These are phyloP conservation scores for Patellifolia procumbens DNA, from an alignment of 179 eudicot species.

Conservation along the genomic window DNA sequence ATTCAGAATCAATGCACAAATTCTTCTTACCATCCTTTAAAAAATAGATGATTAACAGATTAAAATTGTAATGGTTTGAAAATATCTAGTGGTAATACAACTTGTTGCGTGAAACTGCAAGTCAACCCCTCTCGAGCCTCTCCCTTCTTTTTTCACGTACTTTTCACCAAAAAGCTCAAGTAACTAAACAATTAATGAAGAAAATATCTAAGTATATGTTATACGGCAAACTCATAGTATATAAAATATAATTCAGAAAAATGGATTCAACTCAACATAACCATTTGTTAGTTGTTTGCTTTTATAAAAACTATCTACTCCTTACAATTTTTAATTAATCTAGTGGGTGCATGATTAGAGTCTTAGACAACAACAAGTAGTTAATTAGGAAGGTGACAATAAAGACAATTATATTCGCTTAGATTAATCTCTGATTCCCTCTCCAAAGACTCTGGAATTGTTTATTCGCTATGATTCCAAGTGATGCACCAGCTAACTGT, in stretches of 20 bases:
- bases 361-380: too few relatives aligned
- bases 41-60: too few relatives aligned
- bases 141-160: not conserved
- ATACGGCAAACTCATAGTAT: not conserved
- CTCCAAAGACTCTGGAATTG: constrained; percentile 14
- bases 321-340: too few relatives aligned
- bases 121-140: not conserved
- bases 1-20: too few relatives aligned
- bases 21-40: too few relatives aligned
- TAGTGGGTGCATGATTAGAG: too few relatives aligned
- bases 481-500: not conserved
- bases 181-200: not conserved
- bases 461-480: not conserved
- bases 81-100: too few relatives aligned
- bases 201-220: not conserved
- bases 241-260: too few relatives aligned
- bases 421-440: not conserved
- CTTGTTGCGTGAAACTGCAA: too few relatives aligned
- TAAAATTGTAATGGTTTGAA: too few relatives aligned
- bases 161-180: not conserved
- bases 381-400: not conserved
- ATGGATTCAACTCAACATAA: not conserved
- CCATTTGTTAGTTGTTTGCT: too few relatives aligned
- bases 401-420: not conserved
- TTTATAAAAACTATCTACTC: too few relatives aligned